Evolutionary conservation across 2,329 filamentous ascomycete species (phyloP), one percentile per base, ranked within the genome.

Genomic region (Lachnellula arida): DNA sequence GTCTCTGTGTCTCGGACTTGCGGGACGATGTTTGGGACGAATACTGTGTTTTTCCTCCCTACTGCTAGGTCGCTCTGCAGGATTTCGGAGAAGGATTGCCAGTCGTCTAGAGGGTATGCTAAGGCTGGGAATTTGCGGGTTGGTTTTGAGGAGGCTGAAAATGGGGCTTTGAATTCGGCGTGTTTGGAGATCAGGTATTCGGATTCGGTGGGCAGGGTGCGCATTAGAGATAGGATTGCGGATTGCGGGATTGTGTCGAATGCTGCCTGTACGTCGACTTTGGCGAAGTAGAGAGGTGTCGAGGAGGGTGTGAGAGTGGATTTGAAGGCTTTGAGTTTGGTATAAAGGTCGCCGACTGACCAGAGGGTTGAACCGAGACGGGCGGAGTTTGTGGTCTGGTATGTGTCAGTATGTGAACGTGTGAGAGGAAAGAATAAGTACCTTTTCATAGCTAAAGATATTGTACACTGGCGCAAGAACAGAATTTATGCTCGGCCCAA

Each of bases 191-290:
- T 79, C 7, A 80, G 78, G 68, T 99, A 99, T 22, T 76, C 74
- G 3, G 78, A 72, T 55, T 87, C 75, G 12, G 74, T 75, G 60
- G 71, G 82, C 61, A 81, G 83, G 51, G 68, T 85, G 56, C 61
- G 71, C 60, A 95, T 80, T 25, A 97, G 75, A 23, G 77, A 70
- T 35, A 97, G 68, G 17, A 97, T 76, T 1, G 84, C 82, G 25
- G 80, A 73, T 69, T 97, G 94, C 0, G 94, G 94, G 46, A 99
- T 97, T 0, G 89, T 96, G 71, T 99, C 94, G 69, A 97, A 99
- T 64, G 93, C 96, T 2, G 90, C 85, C 68, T 89, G 83, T 19
- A 99, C 92, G 67, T 99, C 94, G 12, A 96, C 78, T 70, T 99
- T 99, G 58, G 86, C 92, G 72, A 97, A 96, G 72, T 89, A 97